Evolutionary conservation across 805 yeast genomes (phyloP).

Genomic region (Wickerhamiella allomyrinae): DNA sequence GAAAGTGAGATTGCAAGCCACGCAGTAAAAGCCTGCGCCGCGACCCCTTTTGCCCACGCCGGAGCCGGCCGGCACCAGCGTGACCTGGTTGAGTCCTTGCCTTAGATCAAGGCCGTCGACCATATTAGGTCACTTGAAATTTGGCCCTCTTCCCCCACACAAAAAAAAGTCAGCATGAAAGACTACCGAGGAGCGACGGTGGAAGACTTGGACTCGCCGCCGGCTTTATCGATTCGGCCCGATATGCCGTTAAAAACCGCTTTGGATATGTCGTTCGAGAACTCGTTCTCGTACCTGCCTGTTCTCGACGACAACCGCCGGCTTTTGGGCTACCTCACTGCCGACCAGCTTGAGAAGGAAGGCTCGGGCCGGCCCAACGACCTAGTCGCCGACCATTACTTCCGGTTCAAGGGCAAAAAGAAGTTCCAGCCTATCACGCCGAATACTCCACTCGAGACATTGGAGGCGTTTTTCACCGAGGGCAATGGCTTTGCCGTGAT

Average conservation of each 20-base stretch:
- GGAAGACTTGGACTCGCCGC: conserved; percentile 45
- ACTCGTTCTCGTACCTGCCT: conserved; percentile 40
- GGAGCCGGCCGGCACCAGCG: conserved; percentile 25
- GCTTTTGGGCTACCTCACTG: conserved; percentile 37
- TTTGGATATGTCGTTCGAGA: conserved; percentile 40
- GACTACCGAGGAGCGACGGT: conserved; percentile 32
- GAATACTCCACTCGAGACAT: conserved; percentile 38
- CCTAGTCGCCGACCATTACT: conserved; percentile 22
- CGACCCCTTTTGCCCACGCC: conserved; percentile 32
- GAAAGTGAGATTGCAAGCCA: conserved; percentile 61
- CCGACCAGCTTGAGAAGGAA: conserved; percentile 27
- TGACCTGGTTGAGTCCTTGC: conserved; percentile 22
- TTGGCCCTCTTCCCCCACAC: not conserved
- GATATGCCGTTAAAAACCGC: conserved; percentile 35
- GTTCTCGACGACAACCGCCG: conserved; percentile 35
- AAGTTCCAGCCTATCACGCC: conserved; percentile 38
- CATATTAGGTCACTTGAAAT: not conserved
- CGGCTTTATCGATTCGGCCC: conserved; percentile 41
- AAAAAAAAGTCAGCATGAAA: not conserved
- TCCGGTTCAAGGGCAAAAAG: conserved; percentile 19
- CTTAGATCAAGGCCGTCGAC: conserved; percentile 14
- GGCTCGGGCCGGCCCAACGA: conserved; percentile 24
- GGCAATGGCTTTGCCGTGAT: conserved; percentile 44
- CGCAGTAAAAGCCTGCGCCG: conserved; percentile 77
- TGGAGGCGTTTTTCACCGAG: conserved; percentile 35